phyloP scores from a whole-genome alignment of 768 basidiomycete genomes.

The Gymnopilus dilepis region DNA sequence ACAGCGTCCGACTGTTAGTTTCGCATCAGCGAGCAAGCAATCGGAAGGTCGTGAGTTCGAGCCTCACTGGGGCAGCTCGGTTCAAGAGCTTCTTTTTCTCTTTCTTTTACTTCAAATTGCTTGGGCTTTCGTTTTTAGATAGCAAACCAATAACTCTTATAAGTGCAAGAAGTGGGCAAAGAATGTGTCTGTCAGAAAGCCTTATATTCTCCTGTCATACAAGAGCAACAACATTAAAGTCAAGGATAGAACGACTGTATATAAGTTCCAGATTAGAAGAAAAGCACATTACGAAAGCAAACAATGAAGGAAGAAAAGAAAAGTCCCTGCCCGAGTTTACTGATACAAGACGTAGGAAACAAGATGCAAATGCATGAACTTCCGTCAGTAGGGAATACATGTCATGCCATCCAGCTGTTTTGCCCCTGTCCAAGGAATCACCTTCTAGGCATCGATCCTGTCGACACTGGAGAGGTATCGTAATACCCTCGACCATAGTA shows the following conservation, averaged over 20 bases:
- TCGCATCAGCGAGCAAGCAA: slow-evolving; percentile 23
- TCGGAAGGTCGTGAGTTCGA: slow-evolving; percentile 80
- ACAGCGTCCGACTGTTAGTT: slow-evolving; percentile 80
- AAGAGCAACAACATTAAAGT: neutral
- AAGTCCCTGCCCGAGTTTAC: neutral
- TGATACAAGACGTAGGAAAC: neutral
- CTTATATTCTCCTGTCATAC: neutral
- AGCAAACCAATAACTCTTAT: too few relatives aligned
- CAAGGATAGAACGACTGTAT: neutral
- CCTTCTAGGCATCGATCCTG: slow-evolving; percentile 11
- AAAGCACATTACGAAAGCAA: neutral
- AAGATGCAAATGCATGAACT: slow-evolving; percentile 2
- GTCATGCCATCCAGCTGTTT: neutral
- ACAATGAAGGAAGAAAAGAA: slow-evolving; percentile 5
- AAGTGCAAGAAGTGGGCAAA: too few relatives aligned
- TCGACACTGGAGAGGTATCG: slow-evolving; percentile 10
- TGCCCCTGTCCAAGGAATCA: neutral
- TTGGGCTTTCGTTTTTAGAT: too few relatives aligned
- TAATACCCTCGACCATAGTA: slow-evolving; percentile 24
- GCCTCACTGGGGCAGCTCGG: slow-evolving; percentile 65
- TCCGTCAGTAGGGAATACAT: neutral
- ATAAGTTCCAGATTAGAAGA: neutral
- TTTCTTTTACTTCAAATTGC: neutral
- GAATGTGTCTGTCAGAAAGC: neutral
- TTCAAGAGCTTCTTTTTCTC: slow-evolving; percentile 11